These are phyloP conservation scores for Paramecium tetraurelia DNA, from an alignment of 73 alveolate species.

Conservation along the genomic window DNA sequence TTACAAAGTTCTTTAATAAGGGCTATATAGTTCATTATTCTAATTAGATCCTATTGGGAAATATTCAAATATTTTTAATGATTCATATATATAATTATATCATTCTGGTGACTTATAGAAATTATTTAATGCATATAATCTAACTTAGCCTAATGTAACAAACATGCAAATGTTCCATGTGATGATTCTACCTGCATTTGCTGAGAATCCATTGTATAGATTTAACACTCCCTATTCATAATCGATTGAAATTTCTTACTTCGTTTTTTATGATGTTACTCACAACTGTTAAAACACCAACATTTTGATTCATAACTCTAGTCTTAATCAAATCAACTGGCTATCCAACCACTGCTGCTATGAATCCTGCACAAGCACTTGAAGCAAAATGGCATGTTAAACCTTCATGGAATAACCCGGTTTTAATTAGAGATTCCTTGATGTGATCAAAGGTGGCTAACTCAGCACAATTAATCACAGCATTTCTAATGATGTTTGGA, in stretches of 20 bases:
- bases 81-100: neutral
- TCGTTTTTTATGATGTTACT: neutral
- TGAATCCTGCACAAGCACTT: slow-evolving; percentile 72
- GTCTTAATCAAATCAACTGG: slow-evolving; percentile 77
- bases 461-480: slow-evolving; percentile 77
- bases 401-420: slow-evolving; percentile 61
- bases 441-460: slow-evolving; percentile 73
- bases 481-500: slow-evolving; percentile 72
- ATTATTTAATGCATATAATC: slow-evolving; percentile 10
- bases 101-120: neutral
- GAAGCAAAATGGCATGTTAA: slow-evolving; percentile 61
- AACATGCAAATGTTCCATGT: slow-evolving; percentile 71
- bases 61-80: neutral
- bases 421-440: slow-evolving; percentile 63
- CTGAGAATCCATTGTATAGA: slow-evolving; percentile 34
- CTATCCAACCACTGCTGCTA: slow-evolving; percentile 71
- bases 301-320: slow-evolving; percentile 70
- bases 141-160: slow-evolving; percentile 68
- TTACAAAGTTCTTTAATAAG: neutral
- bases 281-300: slow-evolving; percentile 63
- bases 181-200: slow-evolving; percentile 72
- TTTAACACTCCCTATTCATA: neutral
- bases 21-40: neutral
- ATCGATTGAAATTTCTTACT: neutral
- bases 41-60: neutral